Evolutionary conservation across 371 early-diverging fungal species (phyloP).

Genomic region (Rhizopus microsporus): DNA sequence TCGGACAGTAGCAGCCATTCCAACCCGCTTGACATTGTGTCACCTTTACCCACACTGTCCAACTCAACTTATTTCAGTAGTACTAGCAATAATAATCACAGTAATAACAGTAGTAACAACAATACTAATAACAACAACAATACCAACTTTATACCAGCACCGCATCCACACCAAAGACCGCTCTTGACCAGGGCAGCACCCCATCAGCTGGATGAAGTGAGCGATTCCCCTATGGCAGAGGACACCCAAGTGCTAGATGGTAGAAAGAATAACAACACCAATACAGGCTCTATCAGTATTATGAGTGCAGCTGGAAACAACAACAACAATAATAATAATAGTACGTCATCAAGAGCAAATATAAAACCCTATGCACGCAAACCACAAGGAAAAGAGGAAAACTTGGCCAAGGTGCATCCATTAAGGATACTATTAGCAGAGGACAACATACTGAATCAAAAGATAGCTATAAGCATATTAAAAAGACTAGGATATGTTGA

Average conservation of each 20-base stretch:
- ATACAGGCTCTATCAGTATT: conserved; percentile 6
- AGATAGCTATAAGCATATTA: conserved; percentile 57
- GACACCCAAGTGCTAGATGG: conserved; percentile 11
- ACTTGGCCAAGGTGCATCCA: conserved; percentile 38
- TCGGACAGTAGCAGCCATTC: conserved; percentile 41
- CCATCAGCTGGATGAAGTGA: conserved; percentile 4
- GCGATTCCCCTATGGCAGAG: conserved; percentile 24
- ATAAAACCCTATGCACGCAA: conserved; percentile 21
- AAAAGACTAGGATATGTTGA: conserved; percentile 57
- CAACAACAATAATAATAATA: no score
- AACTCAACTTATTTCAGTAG: neutral
- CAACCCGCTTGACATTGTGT: conserved; percentile 20
- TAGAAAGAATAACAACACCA: neutral
- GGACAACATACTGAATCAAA: conserved; percentile 62
- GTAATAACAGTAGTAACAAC: neutral
- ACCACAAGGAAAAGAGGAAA: conserved; percentile 38
- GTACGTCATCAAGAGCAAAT: no score
- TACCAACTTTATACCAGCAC: conserved; percentile 4
- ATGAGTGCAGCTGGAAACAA: conserved; percentile 3
- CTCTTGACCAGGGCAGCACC: conserved; percentile 8
- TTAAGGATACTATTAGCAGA: conserved; percentile 49
- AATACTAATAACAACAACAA: conserved; percentile 4
- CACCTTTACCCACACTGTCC: conserved; percentile 11
- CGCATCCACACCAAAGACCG: conserved; percentile 16
- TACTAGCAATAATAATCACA: neutral